A percentile compares a stretch with the other conserved stretches of the same genome.
Evolutionary conservation across 78 protist species (phyloP).

Genomic region (Dictyostelium purpureum): DNA sequence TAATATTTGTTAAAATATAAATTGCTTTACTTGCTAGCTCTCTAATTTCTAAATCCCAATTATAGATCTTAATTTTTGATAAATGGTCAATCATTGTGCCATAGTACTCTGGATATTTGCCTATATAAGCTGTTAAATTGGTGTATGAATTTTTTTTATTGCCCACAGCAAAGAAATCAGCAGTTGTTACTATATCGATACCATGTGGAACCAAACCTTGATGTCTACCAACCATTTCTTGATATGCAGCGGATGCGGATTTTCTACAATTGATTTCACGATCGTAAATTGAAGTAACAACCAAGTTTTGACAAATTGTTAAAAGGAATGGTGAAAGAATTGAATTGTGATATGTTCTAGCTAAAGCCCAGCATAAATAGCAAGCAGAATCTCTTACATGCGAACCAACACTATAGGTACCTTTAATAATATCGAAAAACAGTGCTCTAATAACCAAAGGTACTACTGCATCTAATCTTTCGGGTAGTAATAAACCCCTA

Average conservation of each 20-base stretch:
- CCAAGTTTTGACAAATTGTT: conserved; percentile 19
- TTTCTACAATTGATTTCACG: conserved; percentile 95
- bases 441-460: conserved; percentile 78
- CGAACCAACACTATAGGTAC: conserved; percentile 92
- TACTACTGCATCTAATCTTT: conserved; percentile 66
- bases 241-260: conserved; percentile 99
- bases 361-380: conserved; percentile 98
- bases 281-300: conserved; percentile 60
- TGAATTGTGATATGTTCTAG: conserved; percentile 93
- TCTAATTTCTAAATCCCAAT: conserved; percentile 90
- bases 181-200: conserved; percentile 89
- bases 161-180: conserved; percentile 95
- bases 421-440: conserved; percentile 80
- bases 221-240: conserved; percentile 96
- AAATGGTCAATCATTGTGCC: conserved; percentile 78
- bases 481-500: conserved; percentile 94
- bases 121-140: conserved; percentile 72
- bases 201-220: conserved; percentile 96
- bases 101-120: conserved; percentile 73
- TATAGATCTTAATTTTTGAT: conserved; percentile 70
- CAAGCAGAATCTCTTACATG: conserved; percentile 98
- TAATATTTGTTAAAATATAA: conserved; percentile 9
- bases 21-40: conserved; percentile 85
- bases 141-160: conserved; percentile 77
- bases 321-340: conserved; percentile 23